phyloP scores from a whole-genome alignment of 75 land plant genomes.

The Pinus taeda region DNA sequence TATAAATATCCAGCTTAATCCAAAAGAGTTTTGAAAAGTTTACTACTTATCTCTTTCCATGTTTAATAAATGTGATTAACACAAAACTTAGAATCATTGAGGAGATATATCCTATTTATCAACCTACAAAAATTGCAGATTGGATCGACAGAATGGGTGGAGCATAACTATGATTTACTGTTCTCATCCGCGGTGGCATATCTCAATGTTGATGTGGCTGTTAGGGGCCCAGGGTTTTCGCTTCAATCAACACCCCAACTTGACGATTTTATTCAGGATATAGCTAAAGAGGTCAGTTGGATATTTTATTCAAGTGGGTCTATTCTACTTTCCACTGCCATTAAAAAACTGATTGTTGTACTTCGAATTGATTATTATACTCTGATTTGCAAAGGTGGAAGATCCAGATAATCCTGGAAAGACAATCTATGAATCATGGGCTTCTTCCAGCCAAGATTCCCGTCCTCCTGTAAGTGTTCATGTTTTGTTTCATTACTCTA shows the following conservation, averaged over 20 bases:
- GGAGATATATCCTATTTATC: too few relatives aligned
- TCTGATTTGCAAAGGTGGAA: slow-evolving; percentile 23
- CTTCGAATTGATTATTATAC: too few relatives aligned
- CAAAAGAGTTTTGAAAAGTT: too few relatives aligned
- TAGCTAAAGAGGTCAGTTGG: slow-evolving; percentile 49
- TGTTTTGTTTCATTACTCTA: neutral
- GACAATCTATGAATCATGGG: slow-evolving; percentile 70
- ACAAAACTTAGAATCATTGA: too few relatives aligned
- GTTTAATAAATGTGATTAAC: too few relatives aligned
- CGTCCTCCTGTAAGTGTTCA: slow-evolving; percentile 25
- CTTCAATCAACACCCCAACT: slow-evolving; percentile 82
- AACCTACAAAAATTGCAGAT: slow-evolving; percentile 22
- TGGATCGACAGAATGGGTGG: slow-evolving; percentile 66
- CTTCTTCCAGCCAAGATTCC: slow-evolving; percentile 25
- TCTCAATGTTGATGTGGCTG: slow-evolving; percentile 77
- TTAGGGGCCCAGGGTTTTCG: slow-evolving; percentile 61
- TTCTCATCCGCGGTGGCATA: slow-evolving; percentile 48
- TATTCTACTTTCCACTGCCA: too few relatives aligned
- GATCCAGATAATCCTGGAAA: slow-evolving; percentile 59
- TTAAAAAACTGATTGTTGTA: too few relatives aligned
- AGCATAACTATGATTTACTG: slow-evolving; percentile 46
- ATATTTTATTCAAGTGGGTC: neutral
- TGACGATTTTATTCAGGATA: slow-evolving; percentile 60
- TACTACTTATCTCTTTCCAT: too few relatives aligned
- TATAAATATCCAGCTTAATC: too few relatives aligned